phyloP scores from a whole-genome alignment of 805 yeast species.

The Barnettozyma sp. region DNA sequence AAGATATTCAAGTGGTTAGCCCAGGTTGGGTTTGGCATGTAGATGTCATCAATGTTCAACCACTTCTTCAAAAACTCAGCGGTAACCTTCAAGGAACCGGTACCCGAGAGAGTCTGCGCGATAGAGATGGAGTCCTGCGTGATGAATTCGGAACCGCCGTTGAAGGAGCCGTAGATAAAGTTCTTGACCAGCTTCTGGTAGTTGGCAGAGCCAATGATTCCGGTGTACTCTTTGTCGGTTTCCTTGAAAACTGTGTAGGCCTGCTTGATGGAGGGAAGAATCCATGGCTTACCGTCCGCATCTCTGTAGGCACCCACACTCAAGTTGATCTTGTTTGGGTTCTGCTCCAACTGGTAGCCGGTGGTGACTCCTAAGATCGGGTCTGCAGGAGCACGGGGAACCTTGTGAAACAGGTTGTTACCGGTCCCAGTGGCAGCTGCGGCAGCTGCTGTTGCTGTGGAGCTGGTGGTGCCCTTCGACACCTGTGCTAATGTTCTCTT shows the following conservation, averaged over 20 bases:
- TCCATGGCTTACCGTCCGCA: slow-evolving; percentile 80
- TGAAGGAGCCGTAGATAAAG: slow-evolving; percentile 65
- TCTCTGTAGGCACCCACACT: slow-evolving; percentile 79
- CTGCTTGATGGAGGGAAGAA: slow-evolving; percentile 61
- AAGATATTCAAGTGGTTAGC: slow-evolving; percentile 85
- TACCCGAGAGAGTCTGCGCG: slow-evolving; percentile 88
- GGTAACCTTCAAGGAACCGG: slow-evolving; percentile 86
- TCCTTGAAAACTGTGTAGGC: slow-evolving; percentile 46
- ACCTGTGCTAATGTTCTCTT: slow-evolving; percentile 9
- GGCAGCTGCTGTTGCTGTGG: slow-evolving; percentile 2
- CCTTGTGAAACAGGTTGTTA: slow-evolving; percentile 7
- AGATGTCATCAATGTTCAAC: slow-evolving; percentile 42
- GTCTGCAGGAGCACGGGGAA: slow-evolving; percentile 64
- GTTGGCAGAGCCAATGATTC: slow-evolving; percentile 70
- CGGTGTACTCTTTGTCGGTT: slow-evolving; percentile 77
- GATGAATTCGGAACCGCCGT: slow-evolving; percentile 48
- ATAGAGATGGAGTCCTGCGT: slow-evolving; percentile 60
- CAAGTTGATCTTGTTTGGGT: slow-evolving; percentile 46
- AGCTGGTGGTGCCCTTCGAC: slow-evolving; percentile 3
- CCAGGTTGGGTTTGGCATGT: slow-evolving; percentile 90
- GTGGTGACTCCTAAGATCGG: slow-evolving; percentile 78
- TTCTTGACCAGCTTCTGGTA: slow-evolving; percentile 62
- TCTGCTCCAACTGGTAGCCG: slow-evolving; percentile 60
- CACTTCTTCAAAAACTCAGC: slow-evolving; percentile 68
- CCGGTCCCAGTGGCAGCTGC: slow-evolving; percentile 2